Evolutionary conservation across 768 basidiomycete species (phyloP).

Genomic region (Leccinum broughii): DNA sequence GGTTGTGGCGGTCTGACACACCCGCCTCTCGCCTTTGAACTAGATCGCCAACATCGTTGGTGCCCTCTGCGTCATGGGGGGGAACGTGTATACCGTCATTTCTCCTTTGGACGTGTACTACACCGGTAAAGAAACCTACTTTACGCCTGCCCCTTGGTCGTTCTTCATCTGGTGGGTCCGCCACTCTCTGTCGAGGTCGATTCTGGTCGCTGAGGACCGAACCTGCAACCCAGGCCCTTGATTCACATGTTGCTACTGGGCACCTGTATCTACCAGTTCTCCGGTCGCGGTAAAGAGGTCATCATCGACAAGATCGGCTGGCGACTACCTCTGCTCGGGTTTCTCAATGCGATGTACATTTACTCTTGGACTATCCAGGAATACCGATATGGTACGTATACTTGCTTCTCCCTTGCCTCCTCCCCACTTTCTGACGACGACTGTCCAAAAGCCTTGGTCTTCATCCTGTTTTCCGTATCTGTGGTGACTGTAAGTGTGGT

Average conservation of each 20-base stretch:
- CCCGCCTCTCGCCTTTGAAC: background rate
- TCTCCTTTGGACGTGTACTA: constrained; percentile 51
- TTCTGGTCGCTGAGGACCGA: background rate
- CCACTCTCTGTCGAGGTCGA: too few relatives aligned
- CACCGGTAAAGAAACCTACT: constrained; percentile 59
- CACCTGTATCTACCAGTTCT: constrained; percentile 62
- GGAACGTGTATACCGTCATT: constrained; percentile 61
- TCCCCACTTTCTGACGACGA: constrained; percentile 17
- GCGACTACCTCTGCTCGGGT: constrained; percentile 60
- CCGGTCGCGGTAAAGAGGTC: constrained; percentile 51
- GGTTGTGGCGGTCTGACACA: constrained; percentile 12
- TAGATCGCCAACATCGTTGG: constrained; percentile 57
- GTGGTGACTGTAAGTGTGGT: constrained; percentile 45
- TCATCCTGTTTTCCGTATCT: constrained; percentile 47
- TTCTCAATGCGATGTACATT: constrained; percentile 66
- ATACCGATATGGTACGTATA: constrained; percentile 42
- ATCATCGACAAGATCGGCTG: constrained; percentile 67
- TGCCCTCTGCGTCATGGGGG: constrained; percentile 56
- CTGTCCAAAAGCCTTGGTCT: constrained; percentile 34
- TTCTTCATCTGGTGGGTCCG: constrained; percentile 58
- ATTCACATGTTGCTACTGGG: constrained; percentile 69
- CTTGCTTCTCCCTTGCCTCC: background rate
- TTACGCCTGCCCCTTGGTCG: constrained; percentile 64
- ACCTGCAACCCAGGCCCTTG: constrained; percentile 42
- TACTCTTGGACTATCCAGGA: constrained; percentile 57